Evolutionary conservation across 1,284 basidiomycete species (phyloP).

Genomic region (Naganishia sp.): DNA sequence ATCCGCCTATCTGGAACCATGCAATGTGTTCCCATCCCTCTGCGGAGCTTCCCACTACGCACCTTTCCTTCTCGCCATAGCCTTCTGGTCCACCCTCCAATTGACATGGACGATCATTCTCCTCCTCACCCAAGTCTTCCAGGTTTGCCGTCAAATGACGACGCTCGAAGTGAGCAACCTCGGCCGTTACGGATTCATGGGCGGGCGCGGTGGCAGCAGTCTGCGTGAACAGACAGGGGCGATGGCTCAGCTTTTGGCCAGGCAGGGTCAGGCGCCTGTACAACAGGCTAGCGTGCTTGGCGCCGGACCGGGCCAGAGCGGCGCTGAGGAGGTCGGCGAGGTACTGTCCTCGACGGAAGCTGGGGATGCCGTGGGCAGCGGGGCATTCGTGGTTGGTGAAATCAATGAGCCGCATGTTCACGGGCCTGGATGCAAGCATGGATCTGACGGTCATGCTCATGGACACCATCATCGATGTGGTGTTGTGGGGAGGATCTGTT

Average conservation of each 20-base stretch:
- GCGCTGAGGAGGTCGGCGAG: constrained; percentile 40
- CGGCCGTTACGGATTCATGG: constrained; percentile 95
- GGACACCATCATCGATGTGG: constrained; percentile 48
- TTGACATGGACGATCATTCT: constrained; percentile 90
- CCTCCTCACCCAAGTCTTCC: constrained; percentile 82
- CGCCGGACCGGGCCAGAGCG: constrained; percentile 45
- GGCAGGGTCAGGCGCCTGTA: neutral
- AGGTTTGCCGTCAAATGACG: constrained; percentile 91
- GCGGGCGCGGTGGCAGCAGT: constrained; percentile 70
- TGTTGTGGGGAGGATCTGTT: constrained; percentile 43
- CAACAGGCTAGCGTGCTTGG: constrained; percentile 35
- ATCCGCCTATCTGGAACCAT: constrained; percentile 57
- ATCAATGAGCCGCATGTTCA: constrained; percentile 36
- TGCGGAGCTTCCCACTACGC: constrained; percentile 68
- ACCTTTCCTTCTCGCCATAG: constrained; percentile 78
- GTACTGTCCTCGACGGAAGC: neutral
- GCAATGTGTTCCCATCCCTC: constrained; percentile 68
- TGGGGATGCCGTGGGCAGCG: constrained; percentile 26
- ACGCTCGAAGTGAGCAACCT: constrained; percentile 95
- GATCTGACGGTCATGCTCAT: constrained; percentile 34
- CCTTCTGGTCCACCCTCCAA: constrained; percentile 84
- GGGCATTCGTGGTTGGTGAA: constrained; percentile 30
- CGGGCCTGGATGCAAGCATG: constrained; percentile 34
- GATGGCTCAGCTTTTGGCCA: constrained; percentile 34
- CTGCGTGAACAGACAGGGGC: constrained; percentile 53